phyloP scores from a whole-genome alignment of 129 eudicot genomes.

The Logfia minima region DNA sequence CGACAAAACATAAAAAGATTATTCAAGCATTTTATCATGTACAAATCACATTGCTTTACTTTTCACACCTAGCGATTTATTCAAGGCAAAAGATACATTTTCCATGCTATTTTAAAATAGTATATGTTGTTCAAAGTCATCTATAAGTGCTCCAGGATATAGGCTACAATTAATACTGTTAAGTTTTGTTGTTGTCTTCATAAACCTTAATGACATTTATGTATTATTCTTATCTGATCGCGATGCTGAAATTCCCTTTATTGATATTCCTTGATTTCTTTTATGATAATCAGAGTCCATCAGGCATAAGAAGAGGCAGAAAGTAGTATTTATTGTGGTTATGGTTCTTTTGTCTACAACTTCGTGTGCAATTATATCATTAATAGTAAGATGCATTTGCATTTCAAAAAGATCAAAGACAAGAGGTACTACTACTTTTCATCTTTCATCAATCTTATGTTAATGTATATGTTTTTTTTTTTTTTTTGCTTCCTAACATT shows the following conservation, averaged over 20 bases:
- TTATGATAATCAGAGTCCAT: conserved; percentile 28
- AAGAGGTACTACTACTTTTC: conserved; percentile 27
- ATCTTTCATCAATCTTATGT: not conserved
- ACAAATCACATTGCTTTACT: no score
- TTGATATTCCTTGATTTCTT: not conserved
- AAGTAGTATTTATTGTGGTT: conserved; percentile 14
- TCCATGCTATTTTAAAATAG: no score
- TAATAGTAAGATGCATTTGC: conserved; percentile 10
- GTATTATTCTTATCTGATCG: not conserved
- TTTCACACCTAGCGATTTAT: no score
- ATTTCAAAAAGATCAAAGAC: conserved; percentile 29
- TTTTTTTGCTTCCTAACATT: not conserved
- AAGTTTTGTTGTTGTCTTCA: not conserved
- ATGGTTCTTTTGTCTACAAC: conserved; percentile 25
- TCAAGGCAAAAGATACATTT: no score
- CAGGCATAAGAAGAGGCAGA: conserved; percentile 35
- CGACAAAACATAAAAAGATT: no score
- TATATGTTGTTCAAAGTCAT: not conserved
- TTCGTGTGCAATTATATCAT: conserved; percentile 11
- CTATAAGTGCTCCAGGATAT: not conserved
- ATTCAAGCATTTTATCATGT: no score
- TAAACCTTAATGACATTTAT: conserved; percentile 11
- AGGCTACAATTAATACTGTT: not conserved
- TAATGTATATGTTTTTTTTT: no score
- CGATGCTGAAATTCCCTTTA: not conserved